Evolutionary conservation across 176 grass and related monocot species (phyloP), one percentile per base, ranked within the genome.

Genomic region (Cymbopogon citratus): DNA sequence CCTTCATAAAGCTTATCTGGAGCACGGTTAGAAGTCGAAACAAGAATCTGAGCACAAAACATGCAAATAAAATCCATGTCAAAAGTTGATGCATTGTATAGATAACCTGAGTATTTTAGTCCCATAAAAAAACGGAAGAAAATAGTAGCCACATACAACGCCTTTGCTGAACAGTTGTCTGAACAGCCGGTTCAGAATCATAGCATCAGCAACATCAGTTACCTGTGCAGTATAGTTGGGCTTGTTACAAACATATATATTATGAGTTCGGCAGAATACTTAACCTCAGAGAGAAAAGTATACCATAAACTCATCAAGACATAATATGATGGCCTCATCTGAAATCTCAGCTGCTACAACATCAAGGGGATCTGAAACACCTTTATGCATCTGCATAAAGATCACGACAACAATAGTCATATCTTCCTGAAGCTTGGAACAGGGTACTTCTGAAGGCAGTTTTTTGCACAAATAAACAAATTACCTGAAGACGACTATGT

Each of bases 271-370:
- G 12, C 0, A 1, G 2, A 85, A 31, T 63, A 23, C 59, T 34
- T 61, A 61, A 44, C 24, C 44, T 31, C 40, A 70, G 34, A n/a
- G n/a, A n/a, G n/a, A 39, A 63, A 39, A 73, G 77, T 80, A 82
- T 89, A 97, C 94, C 94, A 97, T 97, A 85, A 97, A 97, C 78
- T 97, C 94, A 89, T 97, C 94, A 80, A 98, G 79, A 79, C 95
- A 98, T 73, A 98, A 86, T 83, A 98, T 81, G 80, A 93, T 88
- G 61, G 95, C 89, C 27, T 93, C 95, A 81, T 98, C 92, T 23
- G 95, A 95, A 89, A 98, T 93, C 89, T 98, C 95, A 80, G 88
- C 86, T 71, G 95, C 95, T 76, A 98, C 90, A 21, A 98, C 87
- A 68, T 98, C 95, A 86, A 98, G 95, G 28, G 95, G 95, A 87